Conservation (phyloP, 2,329 filamentous ascomycete species). For the Arthrobotrys pseudoclavata region DNA sequence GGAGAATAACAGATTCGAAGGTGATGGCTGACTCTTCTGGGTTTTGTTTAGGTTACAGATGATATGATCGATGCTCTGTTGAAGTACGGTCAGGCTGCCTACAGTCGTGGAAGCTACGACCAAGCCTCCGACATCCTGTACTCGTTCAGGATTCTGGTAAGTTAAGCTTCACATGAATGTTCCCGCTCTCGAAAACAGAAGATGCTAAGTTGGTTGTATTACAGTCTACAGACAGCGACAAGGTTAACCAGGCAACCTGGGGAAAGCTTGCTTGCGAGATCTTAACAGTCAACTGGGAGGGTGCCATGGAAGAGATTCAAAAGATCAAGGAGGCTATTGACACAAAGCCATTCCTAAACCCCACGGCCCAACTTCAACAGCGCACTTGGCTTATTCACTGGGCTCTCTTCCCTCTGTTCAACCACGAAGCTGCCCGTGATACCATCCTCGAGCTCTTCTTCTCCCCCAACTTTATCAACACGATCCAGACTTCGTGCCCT, state of each 20-base stretch:
- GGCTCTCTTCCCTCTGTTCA: constrained; percentile 98
- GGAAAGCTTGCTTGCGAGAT: constrained; percentile 98
- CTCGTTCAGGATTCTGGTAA: constrained; percentile 88
- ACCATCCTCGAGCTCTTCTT: constrained; percentile 96
- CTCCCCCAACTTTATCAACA: constrained; percentile 98
- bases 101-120: constrained; percentile 94
- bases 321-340: constrained; percentile 95
- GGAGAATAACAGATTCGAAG: neutral
- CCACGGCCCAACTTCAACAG: constrained; percentile 93
- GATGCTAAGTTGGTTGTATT: neutral
- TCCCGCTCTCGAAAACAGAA: neutral
- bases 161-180: constrained; percentile 61
- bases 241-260: constrained; percentile 95
- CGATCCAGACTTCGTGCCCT: constrained; percentile 96
- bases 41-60: constrained; percentile 76
- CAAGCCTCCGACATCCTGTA: constrained; percentile 93
- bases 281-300: constrained; percentile 93
- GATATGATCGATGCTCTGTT: constrained; percentile 97
- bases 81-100: constrained; percentile 97
- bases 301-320: constrained; percentile 87
- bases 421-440: constrained; percentile 92
- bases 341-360: constrained; percentile 94
- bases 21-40: constrained; percentile 30
- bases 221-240: constrained; percentile 93
- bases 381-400: constrained; percentile 98